Percentiles rank a stretch among this genome's conserved stretches.
These are phyloP conservation scores for Colletotrichum sp. DNA, from an alignment of 2,329 filamentous ascomycete species.

Conservation along the genomic window DNA sequence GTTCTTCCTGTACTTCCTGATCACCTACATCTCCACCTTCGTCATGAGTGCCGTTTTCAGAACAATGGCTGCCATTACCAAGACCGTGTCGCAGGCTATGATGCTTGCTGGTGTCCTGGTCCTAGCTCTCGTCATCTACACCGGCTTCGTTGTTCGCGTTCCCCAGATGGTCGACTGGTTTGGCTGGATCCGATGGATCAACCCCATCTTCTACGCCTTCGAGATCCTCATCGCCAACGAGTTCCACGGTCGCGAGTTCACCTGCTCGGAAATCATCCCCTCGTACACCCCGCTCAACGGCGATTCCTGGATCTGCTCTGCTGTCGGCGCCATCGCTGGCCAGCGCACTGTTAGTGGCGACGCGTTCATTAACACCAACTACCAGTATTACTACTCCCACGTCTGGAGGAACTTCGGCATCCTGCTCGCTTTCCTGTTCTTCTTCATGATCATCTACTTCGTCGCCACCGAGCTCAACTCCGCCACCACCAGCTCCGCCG, in stretches of 20 bases:
- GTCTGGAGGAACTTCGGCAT: conserved; percentile 75
- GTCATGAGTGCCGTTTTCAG: conserved; percentile 80
- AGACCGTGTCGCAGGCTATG: conserved; percentile 66
- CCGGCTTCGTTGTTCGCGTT: conserved; percentile 58
- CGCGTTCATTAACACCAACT: conserved; percentile 61
- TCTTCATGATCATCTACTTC: conserved; percentile 69
- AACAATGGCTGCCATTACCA: conserved; percentile 73
- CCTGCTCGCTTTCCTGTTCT: conserved; percentile 66
- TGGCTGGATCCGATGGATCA: conserved; percentile 77
- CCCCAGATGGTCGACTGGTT: conserved; percentile 75
- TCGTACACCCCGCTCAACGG: conserved; percentile 47
- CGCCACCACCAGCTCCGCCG: conserved; percentile 65
- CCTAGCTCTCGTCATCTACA: conserved; percentile 64
- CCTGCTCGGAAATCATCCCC: conserved; percentile 58
- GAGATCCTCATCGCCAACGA: conserved; percentile 78
- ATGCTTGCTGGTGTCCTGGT: conserved; percentile 58
- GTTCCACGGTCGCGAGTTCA: conserved; percentile 62
- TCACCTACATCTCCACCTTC: conserved; percentile 71
- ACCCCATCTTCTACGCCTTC: conserved; percentile 77
- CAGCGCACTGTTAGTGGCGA: conserved; percentile 63
- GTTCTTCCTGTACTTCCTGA: conserved; percentile 80
- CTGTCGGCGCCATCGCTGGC: conserved; percentile 60
- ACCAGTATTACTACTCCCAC: conserved; percentile 61
- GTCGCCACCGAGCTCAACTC: conserved; percentile 69
- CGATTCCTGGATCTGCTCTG: conserved; percentile 56